Evolutionary conservation across 148 eudicot species (phyloP).

Genomic region (Nyssa sinensis): DNA sequence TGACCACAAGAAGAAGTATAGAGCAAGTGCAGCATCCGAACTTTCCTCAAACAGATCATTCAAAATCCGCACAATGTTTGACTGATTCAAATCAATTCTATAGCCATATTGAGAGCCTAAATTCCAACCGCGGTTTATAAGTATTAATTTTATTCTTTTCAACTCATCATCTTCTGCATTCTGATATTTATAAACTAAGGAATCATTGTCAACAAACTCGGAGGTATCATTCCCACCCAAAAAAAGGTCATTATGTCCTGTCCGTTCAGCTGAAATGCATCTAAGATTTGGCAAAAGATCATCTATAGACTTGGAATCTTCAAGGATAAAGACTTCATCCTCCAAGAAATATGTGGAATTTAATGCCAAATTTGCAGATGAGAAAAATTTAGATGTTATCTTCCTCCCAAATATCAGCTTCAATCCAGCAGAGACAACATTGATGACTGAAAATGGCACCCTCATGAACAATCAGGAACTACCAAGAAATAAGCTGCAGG

Average conservation of each 20-base stretch:
- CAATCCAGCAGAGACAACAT: slow-evolving; percentile 26
- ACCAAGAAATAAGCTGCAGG: slow-evolving; percentile 6
- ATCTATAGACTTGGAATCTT: slow-evolving; percentile 7
- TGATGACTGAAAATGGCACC: slow-evolving; percentile 24
- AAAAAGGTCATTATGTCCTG: not conserved
- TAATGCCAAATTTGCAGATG: slow-evolving; percentile 27
- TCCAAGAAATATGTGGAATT: slow-evolving; percentile 24
- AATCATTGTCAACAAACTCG: slow-evolving; percentile 1
- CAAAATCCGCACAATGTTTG: slow-evolving; percentile 25
- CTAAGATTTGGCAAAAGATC: not conserved
- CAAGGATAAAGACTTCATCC: slow-evolving; percentile 22
- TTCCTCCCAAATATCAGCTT: slow-evolving; percentile 24
- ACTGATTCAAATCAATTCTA: slow-evolving; percentile 22
- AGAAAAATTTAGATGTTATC: slow-evolving; percentile 17
- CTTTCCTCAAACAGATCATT: slow-evolving; percentile 30
- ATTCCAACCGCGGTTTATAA: slow-evolving; percentile 33
- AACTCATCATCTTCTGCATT: slow-evolving; percentile 14
- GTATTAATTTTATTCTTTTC: slow-evolving; percentile 28
- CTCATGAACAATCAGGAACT: slow-evolving; percentile 39
- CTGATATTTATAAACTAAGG: slow-evolving; percentile 7
- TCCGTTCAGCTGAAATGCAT: slow-evolving; percentile 12
- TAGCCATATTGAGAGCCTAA: slow-evolving; percentile 7
- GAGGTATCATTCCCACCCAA: not conserved
- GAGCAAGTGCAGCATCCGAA: slow-evolving; percentile 38
- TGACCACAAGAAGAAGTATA: slow-evolving; percentile 42